Evolutionary conservation across 768 basidiomycete genomes (phyloP).

Genomic region (Russula sp.): DNA sequence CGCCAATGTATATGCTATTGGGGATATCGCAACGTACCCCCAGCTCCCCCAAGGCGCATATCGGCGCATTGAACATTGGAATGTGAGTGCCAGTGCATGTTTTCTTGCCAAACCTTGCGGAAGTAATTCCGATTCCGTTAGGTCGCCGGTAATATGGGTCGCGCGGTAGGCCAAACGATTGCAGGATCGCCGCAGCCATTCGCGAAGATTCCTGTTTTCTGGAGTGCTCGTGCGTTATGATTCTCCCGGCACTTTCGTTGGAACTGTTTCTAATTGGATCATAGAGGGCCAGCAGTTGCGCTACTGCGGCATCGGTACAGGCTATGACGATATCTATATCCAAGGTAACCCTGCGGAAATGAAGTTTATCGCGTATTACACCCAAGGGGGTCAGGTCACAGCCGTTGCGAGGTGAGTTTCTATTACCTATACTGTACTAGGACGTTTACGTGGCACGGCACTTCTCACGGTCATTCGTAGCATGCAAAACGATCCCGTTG

Average conservation of each 20-base stretch:
- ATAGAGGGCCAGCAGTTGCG: slow-evolving; percentile 82
- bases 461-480: slow-evolving; percentile 36
- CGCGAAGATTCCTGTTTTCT: slow-evolving; percentile 80
- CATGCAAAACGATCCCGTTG: slow-evolving; percentile 81
- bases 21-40: slow-evolving; percentile 81
- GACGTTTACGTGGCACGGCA: not conserved
- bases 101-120: not conserved
- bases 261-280: not conserved
- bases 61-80: slow-evolving; percentile 86
- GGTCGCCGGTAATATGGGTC: slow-evolving; percentile 85
- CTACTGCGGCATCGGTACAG: slow-evolving; percentile 72
- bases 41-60: slow-evolving; percentile 50
- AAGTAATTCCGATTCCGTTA: slow-evolving; percentile 32
- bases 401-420: slow-evolving; percentile 59
- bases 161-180: slow-evolving; percentile 78
- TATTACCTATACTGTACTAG: not conserved
- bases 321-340: slow-evolving; percentile 75
- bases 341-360: slow-evolving; percentile 70
- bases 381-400: slow-evolving; percentile 57
- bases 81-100: slow-evolving; percentile 45
- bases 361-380: slow-evolving; percentile 87
- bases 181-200: slow-evolving; percentile 55
- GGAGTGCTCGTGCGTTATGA: slow-evolving; percentile 71
- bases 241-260: slow-evolving; percentile 2
- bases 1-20: slow-evolving; percentile 65